Evolutionary conservation across 2,329 filamentous ascomycete species (phyloP), one percentile per base, ranked within the genome.

Genomic region (Talaromyces sp.): DNA sequence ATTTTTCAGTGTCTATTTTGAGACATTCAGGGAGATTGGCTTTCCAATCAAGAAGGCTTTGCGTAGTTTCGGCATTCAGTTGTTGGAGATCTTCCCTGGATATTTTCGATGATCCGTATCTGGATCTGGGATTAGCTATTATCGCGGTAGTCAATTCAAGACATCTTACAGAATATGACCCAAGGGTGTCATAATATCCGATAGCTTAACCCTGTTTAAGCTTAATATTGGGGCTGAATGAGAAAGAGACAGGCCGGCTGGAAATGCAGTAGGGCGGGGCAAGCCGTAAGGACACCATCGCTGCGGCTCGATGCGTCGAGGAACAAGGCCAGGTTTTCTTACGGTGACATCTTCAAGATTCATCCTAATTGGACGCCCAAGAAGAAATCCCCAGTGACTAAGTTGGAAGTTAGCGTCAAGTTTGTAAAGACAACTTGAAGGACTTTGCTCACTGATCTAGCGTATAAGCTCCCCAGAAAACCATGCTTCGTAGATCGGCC

Each of bases 401-500:
- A n/a, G n/a, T 3, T 33, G 11, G 2, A 16, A 20, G 20, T 19
- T 20, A 8, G 8, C 37, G 3, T 19, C 4, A 35, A 24, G 16
- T n/a, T 37, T 14, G 16, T 17, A 13, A 7, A 32, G 2, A 19
- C 11, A 29, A 14, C 7, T 1, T 22, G 24, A 22, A 8, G 13
- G 11, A n/a, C 6, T 11, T 14, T 7, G n/a, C 47, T 37, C 24
- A 57, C 55, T 57, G 55, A 43, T 73, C 69, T 13, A 68, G 58
- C 11, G 66, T 56, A 50, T 67, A 72, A 16, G 62, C 62, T 9
- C 64, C 67, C 71, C 71, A 74, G 45, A 74, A 74, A 1, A 67
- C 61, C 10, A 60, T 59, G 14, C 61, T 60, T 19, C 71, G 64
- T 10, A 69, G 14, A 11, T 49, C 45, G 19, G 52, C 52, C 20